Conservation (phyloP, 2,329 filamentous ascomycete species). For the Endoconidiophora polonica region DNA sequence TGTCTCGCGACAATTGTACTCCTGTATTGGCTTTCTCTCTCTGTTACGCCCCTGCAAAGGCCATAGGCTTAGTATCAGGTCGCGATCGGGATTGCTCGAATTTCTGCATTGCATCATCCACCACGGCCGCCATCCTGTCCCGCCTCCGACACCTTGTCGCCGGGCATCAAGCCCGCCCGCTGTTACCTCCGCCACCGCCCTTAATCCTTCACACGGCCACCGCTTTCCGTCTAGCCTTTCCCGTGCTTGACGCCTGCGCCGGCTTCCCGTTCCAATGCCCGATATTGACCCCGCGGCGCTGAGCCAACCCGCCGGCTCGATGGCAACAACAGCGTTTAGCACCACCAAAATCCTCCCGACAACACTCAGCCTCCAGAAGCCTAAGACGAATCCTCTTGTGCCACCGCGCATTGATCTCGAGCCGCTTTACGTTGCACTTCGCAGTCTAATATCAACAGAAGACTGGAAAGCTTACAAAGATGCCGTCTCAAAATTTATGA, state of each 20-base stretch:
- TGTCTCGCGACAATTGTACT: background rate
- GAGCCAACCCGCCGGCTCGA: constrained; percentile 41
- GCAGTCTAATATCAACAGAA: constrained; percentile 40
- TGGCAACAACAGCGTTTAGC: constrained; percentile 21
- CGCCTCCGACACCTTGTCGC: no score
- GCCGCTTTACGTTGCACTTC: constrained; percentile 45
- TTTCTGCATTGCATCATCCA: background rate
- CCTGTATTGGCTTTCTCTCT: background rate
- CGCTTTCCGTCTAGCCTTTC: constrained; percentile 12
- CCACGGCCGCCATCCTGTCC: background rate
- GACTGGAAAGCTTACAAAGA: constrained; percentile 51
- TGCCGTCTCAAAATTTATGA: constrained; percentile 42
- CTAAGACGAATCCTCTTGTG: constrained; percentile 45
- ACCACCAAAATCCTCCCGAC: constrained; percentile 32
- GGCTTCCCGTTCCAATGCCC: constrained; percentile 31
- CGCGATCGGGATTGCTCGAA: background rate
- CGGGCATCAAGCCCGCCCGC: no score
- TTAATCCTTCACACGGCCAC: background rate
- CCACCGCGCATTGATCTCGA: constrained; percentile 52
- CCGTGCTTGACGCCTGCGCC: constrained; percentile 12
- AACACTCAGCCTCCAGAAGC: constrained; percentile 26
- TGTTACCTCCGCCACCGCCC: background rate
- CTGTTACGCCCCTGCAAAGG: no score
- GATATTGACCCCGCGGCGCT: constrained; percentile 56
- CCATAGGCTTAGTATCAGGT: background rate